These are phyloP conservation scores for Anthracocystis walkeri DNA, from an alignment of 1,284 basidiomycete genomes.

Conservation along the genomic window DNA sequence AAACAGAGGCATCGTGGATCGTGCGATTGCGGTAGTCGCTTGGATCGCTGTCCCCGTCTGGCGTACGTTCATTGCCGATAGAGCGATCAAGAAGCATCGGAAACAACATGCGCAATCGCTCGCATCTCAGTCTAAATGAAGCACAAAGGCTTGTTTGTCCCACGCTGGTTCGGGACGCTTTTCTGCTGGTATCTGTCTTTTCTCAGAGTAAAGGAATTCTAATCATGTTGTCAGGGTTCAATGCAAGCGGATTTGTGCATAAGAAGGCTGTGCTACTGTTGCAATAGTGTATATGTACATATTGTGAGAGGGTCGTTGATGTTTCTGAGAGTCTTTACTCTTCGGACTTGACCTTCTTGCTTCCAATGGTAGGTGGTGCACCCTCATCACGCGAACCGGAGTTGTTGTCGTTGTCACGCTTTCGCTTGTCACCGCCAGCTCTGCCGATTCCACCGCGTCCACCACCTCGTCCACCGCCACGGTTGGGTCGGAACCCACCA, in stretches of 20 bases:
- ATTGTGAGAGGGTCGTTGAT: no score
- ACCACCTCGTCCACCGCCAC: constrained; percentile 67
- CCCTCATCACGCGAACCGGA: constrained; percentile 17
- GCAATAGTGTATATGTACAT: background rate
- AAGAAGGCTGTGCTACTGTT: no score
- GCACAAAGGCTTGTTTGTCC: background rate
- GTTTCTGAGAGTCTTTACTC: constrained; percentile 25
- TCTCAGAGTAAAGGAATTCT: background rate
- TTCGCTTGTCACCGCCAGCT: constrained; percentile 55
- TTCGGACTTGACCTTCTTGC: constrained; percentile 48
- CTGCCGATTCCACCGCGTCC: constrained; percentile 64
- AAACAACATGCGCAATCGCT: constrained; percentile 30
- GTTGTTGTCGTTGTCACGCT: constrained; percentile 39
- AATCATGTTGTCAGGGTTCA: no score
- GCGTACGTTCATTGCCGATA: constrained; percentile 58
- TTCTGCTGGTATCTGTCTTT: no score
- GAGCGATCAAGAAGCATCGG: constrained; percentile 37
- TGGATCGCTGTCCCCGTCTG: constrained; percentile 60
- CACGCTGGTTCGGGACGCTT: no score
- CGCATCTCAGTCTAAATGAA: background rate
- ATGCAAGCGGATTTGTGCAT: no score
- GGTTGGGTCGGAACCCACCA: constrained; percentile 49
- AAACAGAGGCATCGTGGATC: constrained; percentile 53
- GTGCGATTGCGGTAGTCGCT: constrained; percentile 34
- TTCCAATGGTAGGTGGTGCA: constrained; percentile 45